Conservation (phyloP, 139 green algal genomes). For the Chlorella sp. region DNA sequence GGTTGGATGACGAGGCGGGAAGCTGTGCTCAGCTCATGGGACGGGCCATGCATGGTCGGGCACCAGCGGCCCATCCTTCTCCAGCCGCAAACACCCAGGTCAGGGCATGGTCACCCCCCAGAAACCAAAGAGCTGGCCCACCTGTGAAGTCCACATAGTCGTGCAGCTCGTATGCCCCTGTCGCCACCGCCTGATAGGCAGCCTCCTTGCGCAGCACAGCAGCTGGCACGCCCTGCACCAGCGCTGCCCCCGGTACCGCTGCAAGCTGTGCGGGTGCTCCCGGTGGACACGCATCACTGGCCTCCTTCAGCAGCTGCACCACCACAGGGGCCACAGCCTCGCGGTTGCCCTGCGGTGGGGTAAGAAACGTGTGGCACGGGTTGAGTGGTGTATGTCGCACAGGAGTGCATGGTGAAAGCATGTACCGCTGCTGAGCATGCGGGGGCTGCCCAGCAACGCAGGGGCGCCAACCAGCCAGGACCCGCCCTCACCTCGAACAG, state of each 20-base stretch:
- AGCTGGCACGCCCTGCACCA: conserved; percentile 23
- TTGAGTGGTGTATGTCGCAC: too few relatives aligned
- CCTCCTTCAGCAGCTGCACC: conserved; percentile 52
- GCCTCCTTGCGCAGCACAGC: conserved; percentile 86
- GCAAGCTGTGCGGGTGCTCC: conserved; percentile 41
- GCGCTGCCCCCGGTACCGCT: not conserved
- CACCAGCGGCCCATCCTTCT: too few relatives aligned
- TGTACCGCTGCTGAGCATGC: too few relatives aligned
- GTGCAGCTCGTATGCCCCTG: conserved; percentile 83
- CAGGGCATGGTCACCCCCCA: too few relatives aligned
- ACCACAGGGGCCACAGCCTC: conserved; percentile 68
- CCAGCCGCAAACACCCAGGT: too few relatives aligned
- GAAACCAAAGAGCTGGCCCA: not conserved
- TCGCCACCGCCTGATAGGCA: conserved; percentile 78
- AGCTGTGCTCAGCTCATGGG: too few relatives aligned
- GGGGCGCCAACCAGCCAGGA: too few relatives aligned
- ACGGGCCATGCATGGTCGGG: too few relatives aligned
- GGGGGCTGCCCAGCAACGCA: too few relatives aligned
- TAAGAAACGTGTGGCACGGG: too few relatives aligned
- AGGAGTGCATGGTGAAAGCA: too few relatives aligned
- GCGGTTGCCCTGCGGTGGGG: conserved; percentile 54
- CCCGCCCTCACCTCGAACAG: conserved; percentile 72
- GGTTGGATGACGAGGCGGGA: not conserved
- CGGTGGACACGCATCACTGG: conserved; percentile 45
- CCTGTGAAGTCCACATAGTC: conserved; percentile 81